Evolutionary conservation across 805 yeast species (phyloP).

Genomic region (Candida koratica): DNA sequence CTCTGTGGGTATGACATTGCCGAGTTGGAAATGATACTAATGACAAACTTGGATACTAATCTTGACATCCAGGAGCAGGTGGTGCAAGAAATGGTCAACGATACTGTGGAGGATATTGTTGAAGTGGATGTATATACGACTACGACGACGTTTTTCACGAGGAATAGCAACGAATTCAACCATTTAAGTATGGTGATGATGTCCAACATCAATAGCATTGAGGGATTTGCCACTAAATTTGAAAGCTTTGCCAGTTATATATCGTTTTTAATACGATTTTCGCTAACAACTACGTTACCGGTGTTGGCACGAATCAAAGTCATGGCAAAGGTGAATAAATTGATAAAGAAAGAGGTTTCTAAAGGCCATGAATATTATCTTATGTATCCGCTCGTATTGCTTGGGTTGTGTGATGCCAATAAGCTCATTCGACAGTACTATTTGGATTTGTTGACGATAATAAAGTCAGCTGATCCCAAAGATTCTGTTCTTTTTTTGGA

Average conservation of each 20-base stretch:
- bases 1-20: slow-evolving; percentile 19
- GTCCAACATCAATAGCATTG: slow-evolving; percentile 8
- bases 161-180: slow-evolving; percentile 37
- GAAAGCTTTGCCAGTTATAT: slow-evolving; percentile 40
- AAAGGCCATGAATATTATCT: slow-evolving; percentile 39
- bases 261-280: slow-evolving; percentile 57
- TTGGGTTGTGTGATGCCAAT: slow-evolving; percentile 50
- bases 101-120: slow-evolving; percentile 15
- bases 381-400: slow-evolving; percentile 54
- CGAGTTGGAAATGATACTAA: slow-evolving; percentile 54
- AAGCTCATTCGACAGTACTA: slow-evolving; percentile 43
- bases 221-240: slow-evolving; percentile 23
- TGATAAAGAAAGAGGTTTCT: slow-evolving; percentile 30
- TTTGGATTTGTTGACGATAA: slow-evolving; percentile 7
- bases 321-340: slow-evolving; percentile 37
- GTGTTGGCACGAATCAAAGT: slow-evolving; percentile 47
- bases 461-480: slow-evolving; percentile 18
- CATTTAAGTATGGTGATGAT: slow-evolving; percentile 6
- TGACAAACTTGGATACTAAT: slow-evolving; percentile 50
- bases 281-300: slow-evolving; percentile 58
- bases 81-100: slow-evolving; percentile 24
- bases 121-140: slow-evolving; percentile 16
- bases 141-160: slow-evolving; percentile 18
- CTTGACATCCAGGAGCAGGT: slow-evolving; percentile 32
- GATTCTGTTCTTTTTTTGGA: slow-evolving; percentile 44